phyloP scores from a whole-genome alignment of 2,329 filamentous ascomycete genomes.

The Pseudocercospora pini-densiflorae region DNA sequence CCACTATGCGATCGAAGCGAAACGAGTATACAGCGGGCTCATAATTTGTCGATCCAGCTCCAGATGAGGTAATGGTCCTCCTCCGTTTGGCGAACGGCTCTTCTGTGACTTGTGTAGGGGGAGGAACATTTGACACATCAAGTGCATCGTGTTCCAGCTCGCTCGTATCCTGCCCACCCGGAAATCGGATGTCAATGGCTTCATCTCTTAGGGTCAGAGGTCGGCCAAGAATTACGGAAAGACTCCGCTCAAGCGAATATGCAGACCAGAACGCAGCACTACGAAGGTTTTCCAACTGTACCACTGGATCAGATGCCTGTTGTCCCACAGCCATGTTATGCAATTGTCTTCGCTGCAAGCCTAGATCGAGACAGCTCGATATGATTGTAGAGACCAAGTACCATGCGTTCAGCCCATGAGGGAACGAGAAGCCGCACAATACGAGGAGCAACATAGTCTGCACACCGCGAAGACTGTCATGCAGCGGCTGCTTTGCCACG shows the following conservation, averaged over 20 bases:
- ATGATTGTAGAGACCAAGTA: background rate
- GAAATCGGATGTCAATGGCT: background rate
- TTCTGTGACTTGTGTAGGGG: too few relatives aligned
- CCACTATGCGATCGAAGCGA: slow-evolving; percentile 4
- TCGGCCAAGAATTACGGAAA: background rate
- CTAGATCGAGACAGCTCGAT: background rate
- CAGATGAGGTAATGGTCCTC: background rate
- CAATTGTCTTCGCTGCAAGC: background rate
- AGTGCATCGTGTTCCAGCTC: background rate
- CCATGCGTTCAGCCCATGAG: background rate
- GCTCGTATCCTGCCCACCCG: background rate
- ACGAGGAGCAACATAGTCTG: background rate
- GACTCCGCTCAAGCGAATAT: background rate
- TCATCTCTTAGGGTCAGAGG: background rate
- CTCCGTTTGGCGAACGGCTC: background rate
- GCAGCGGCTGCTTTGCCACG: background rate
- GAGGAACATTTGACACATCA: background rate
- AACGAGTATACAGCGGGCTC: background rate
- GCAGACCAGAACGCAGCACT: background rate
- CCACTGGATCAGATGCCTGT: background rate
- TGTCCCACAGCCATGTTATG: background rate
- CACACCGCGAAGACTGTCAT: background rate
- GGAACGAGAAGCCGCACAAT: background rate
- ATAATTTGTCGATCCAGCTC: background rate
- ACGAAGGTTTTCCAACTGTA: background rate